Evolutionary conservation across 2,329 filamentous ascomycete species (phyloP), one percentile per base, ranked within the genome.

Genomic region (Verticillium zaregamsianum): DNA sequence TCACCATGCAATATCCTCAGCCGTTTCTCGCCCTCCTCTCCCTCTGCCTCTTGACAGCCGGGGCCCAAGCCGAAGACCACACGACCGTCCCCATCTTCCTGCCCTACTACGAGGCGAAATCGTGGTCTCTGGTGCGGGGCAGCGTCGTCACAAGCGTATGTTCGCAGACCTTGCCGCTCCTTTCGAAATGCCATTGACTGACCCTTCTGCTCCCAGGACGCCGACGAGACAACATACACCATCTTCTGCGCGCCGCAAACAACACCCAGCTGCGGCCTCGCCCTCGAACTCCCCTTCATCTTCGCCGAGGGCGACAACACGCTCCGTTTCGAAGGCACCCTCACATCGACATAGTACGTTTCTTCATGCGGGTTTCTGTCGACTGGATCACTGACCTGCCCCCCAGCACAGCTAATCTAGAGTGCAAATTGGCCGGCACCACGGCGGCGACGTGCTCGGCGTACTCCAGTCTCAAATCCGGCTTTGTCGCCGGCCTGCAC

Each of bases 371-470:
- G 8, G 39, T 64, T 52, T 37, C 66, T 12, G 52, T 45, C 35
- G 23, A 40, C 5, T 8, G 39, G 11, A 33, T 31, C 28, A 35
- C 57, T 61, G 20, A 58, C 59, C 31, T 55, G 31, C n/a, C 23
- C n/a, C 28, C 33, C 64, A 82, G 79, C 57, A 81, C 76, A 32
- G 78, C 77, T 45, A 71, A 79, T 57, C 71, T 82, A 17, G 75
- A 72, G 59, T 82, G 80, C 67, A 70, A 72, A 17, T 70, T 82
- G 28, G 67, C 73, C 23, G 78, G 74, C 28, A 78, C 72, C 5
- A 80, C 78, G 5, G 74, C 72, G 11, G 80, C 80, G 20, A 79
- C 77, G 5, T 82, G 80, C 64, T 81, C 78, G 0, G 80, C 80
- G 23, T 81, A 79, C 64, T 80, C 80, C 2, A 81, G 79, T 58